Percentiles rank a stretch among this genome's conserved stretches.
phyloP scores from a whole-genome alignment of 768 basidiomycete genomes.

The Tricholomella constricta region DNA sequence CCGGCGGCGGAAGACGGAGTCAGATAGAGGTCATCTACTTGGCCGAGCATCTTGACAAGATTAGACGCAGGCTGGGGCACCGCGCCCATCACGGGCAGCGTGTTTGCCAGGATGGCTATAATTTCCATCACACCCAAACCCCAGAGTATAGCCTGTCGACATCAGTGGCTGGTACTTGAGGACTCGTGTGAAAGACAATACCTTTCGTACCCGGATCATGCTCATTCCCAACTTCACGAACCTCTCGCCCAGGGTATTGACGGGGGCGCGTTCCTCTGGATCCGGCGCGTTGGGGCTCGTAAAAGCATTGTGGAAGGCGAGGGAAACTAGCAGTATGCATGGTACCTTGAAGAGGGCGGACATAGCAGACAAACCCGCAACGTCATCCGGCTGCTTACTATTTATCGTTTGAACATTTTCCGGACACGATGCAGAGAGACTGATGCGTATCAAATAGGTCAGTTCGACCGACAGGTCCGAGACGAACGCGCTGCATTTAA shows the following conservation, averaged over 20 bases:
- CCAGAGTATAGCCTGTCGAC: neutral
- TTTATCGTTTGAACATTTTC: no score
- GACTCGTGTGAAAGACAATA: neutral
- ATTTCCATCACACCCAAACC: neutral
- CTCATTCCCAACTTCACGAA: neutral
- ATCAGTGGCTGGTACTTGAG: neutral
- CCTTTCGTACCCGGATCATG: neutral
- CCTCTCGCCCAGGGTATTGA: neutral
- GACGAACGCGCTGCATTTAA: no score
- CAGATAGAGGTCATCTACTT: neutral
- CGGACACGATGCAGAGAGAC: no score
- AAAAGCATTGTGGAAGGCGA: neutral
- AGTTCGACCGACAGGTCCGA: no score
- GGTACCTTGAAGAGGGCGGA: neutral
- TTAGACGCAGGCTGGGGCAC: no score
- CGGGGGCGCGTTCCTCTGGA: neutral
- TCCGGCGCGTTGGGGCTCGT: neutral
- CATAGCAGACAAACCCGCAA: neutral
- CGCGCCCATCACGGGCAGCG: no score
- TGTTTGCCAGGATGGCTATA: neutral
- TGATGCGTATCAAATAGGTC: no score
- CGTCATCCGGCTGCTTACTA: no score
- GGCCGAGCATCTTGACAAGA: no score
- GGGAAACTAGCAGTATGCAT: neutral
- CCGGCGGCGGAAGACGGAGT: neutral